These are phyloP conservation scores for Helichrysum umbraculigerum DNA, from an alignment of 129 eudicot species.

Conservation along the genomic window DNA sequence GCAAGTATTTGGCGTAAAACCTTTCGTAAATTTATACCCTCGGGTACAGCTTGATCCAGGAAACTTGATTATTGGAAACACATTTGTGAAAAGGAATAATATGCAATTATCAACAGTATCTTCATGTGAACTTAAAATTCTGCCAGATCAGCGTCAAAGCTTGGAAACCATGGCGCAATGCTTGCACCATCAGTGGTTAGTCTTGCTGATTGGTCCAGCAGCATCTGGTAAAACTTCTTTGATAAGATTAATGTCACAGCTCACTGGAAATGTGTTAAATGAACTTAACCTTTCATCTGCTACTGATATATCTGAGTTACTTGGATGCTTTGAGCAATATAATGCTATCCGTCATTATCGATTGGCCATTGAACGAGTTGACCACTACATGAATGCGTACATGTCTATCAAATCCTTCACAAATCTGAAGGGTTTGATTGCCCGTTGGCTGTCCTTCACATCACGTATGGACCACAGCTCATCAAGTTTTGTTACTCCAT, in stretches of 20 bases:
- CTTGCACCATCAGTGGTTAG: constrained; percentile 78
- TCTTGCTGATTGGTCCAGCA: constrained; percentile 86
- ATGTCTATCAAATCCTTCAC: constrained; percentile 41
- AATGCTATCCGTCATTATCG: constrained; percentile 79
- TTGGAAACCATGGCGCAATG: constrained; percentile 79
- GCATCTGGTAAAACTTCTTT: constrained; percentile 94
- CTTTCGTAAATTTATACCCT: constrained; percentile 60
- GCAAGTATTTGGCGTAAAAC: constrained; percentile 54
- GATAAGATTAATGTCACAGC: constrained; percentile 70
- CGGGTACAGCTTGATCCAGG: constrained; percentile 59
- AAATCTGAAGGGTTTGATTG: constrained; percentile 41
- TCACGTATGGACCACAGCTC: constrained; percentile 42
- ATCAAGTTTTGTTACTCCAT: constrained; percentile 34
- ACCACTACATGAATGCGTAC: constrained; percentile 68
- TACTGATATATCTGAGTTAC: constrained; percentile 89
- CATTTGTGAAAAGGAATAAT: constrained; percentile 48
- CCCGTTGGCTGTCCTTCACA: constrained; percentile 61
- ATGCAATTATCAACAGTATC: constrained; percentile 39
- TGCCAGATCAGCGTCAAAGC: constrained; percentile 68
- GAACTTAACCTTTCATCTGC: constrained; percentile 91
- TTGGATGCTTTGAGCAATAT: constrained; percentile 95
- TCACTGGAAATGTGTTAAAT: constrained; percentile 79
- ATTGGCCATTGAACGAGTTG: constrained; percentile 59
- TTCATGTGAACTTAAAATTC: constrained; percentile 53
- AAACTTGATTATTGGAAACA: constrained; percentile 53